Evolutionary conservation across 169 alveolate genomes (phyloP).

Genomic region (Plasmodium gonderi): DNA sequence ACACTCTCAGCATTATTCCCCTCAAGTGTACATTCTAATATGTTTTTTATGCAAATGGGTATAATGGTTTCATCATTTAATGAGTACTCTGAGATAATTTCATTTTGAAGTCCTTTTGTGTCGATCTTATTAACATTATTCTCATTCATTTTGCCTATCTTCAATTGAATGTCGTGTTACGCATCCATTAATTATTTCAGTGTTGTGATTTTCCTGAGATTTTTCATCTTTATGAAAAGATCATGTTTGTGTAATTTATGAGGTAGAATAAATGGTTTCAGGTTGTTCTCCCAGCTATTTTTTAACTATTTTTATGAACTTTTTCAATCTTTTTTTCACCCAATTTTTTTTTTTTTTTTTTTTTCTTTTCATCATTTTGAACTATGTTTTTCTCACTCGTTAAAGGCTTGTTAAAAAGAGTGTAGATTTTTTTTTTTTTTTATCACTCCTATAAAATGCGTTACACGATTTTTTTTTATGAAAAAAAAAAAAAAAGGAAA

Average conservation of each 20-base stretch:
- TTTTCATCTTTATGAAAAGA: not conserved
- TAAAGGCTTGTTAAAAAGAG: not conserved
- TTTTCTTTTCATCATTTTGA: not conserved
- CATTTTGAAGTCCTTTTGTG: constrained; percentile 9
- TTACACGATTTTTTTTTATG: not conserved
- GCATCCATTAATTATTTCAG: not conserved
- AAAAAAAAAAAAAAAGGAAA: not conserved
- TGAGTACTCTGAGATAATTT: not conserved
- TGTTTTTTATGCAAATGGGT: constrained; percentile 45
- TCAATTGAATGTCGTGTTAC: not conserved
- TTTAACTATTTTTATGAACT: not conserved
- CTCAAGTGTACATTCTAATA: constrained; percentile 49
- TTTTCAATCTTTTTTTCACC: not conserved
- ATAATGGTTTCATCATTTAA: constrained; percentile 60
- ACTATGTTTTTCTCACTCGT: not conserved
- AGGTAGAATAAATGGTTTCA: not conserved
- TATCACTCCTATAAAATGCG: not conserved
- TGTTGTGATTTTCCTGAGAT: not conserved
- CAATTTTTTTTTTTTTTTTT: not conserved
- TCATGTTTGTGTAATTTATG: not conserved
- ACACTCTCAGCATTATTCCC: constrained; percentile 13
- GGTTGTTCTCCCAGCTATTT: not conserved
- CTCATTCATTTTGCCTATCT: constrained; percentile 10
- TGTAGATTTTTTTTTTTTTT: constrained; percentile 1
- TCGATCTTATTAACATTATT: not conserved